These are phyloP conservation scores for Saturnispora halmiae DNA, from an alignment of 805 yeast genomes.

Conservation along the genomic window DNA sequence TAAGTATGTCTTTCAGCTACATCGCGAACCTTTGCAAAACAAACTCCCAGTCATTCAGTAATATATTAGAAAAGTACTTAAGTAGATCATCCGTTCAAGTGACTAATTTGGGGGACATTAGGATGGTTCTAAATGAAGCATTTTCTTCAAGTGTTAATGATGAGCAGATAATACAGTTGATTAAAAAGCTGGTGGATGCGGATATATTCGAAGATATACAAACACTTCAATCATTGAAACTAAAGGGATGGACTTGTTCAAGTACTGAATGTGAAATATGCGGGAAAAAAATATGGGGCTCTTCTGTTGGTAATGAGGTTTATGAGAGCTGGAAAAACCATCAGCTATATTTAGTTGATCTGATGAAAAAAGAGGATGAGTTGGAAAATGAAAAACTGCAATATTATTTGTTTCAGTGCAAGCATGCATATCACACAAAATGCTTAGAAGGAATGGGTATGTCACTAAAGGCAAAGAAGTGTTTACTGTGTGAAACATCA, in stretches of 20 bases:
- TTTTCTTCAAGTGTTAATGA: constrained; percentile 60
- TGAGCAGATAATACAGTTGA: constrained; percentile 41
- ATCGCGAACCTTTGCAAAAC: constrained; percentile 28
- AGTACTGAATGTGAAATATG: constrained; percentile 64
- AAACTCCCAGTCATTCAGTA: constrained; percentile 36
- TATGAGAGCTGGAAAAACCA: constrained; percentile 51
- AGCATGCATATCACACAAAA: constrained; percentile 53
- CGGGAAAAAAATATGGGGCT: constrained; percentile 66
- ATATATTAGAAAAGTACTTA: constrained; percentile 47
- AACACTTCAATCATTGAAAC: constrained; percentile 32
- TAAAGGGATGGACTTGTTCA: constrained; percentile 55
- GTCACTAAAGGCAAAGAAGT: constrained; percentile 22
- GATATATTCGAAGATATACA: constrained; percentile 44
- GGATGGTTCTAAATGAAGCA: constrained; percentile 52
- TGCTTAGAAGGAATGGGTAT: constrained; percentile 46
- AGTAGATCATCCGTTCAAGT: constrained; percentile 37
- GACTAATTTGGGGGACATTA: constrained; percentile 51
- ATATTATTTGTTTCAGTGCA: constrained; percentile 51
- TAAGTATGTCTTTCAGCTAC: constrained; percentile 35
- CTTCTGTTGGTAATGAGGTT: constrained; percentile 40
- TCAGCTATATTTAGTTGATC: constrained; percentile 13
- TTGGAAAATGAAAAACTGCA: constrained; percentile 18
- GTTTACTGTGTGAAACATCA: constrained; percentile 33
- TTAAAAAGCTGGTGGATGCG: constrained; percentile 46
- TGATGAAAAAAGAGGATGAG: constrained; percentile 9